Base-by-base conservation (phyloP, 192 early-diverging fungal genomes). In the Coemansia sp. region DNA sequence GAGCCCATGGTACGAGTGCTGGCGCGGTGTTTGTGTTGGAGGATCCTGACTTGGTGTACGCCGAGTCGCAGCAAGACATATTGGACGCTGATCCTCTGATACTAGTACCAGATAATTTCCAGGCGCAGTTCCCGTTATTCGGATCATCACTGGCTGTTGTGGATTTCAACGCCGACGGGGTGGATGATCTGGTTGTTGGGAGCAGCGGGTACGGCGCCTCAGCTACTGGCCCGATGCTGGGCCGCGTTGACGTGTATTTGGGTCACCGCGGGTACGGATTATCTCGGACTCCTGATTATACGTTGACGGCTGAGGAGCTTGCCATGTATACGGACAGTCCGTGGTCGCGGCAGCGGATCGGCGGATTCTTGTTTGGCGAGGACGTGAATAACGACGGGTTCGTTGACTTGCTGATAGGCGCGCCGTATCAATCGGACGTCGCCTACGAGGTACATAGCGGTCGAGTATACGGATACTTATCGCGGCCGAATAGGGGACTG, bases 91-190 rank as follows among this genome's bases (percentile, higher is more conserved):
- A 87, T 14, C 77, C 73, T 1, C 32, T 75, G n/a, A 41, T 78
- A 7, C 39, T 84, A 7, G 29, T 32, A 36, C 42, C 62, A 69
- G 60, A 78, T 11, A 68, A 21, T 23, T 42, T 14, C 21, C 2
- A 7, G 4, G 12, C 51, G 44, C 65, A 45, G 25, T 78, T 69
- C 36, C 71, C 76, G 39, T 80, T 90, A 25, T 96, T 95, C 78
- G 95, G 95, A 5, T 87, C 88, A 73, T 85, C 90, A 0, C 46
- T 92, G 45, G 87, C 90, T 0, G 92, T 93, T 19, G 74, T 94
- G 4, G 95, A 96, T 72, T 77, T 92, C 21, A 96, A 96, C 68
- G 68, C 78, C 14, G 95, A 96, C 71, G 94, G 95, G 0, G 88
- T 95, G 21, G 94, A 94, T 70, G 94, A 96, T 74, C 78, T 96